These are phyloP conservation scores for Ogataea nakhonphanomensis DNA, from an alignment of 805 yeast genomes.

Conservation along the genomic window DNA sequence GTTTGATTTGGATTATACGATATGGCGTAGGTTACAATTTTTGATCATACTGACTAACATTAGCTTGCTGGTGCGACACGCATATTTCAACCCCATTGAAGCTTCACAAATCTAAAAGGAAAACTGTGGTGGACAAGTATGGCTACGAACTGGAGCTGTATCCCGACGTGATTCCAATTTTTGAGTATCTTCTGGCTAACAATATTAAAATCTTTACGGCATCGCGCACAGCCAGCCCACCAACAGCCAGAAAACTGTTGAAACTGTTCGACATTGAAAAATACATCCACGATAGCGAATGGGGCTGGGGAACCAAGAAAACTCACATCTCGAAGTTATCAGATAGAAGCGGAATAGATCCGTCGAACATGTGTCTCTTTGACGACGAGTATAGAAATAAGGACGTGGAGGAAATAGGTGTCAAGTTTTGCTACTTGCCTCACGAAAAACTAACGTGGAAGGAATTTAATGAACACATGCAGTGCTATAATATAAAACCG, in stretches of 20 bases:
- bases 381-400: conserved; percentile 79
- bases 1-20: conserved; percentile 71
- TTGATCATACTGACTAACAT: not conserved
- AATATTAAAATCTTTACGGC: conserved; percentile 62
- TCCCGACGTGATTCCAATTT: conserved; percentile 63
- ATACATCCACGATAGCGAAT: conserved; percentile 57
- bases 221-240: conserved; percentile 75
- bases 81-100: conserved; percentile 58
- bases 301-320: conserved; percentile 65
- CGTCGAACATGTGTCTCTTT: conserved; percentile 51
- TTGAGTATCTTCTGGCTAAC: conserved; percentile 47
- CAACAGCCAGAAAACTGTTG: conserved; percentile 66
- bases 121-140: conserved; percentile 45
- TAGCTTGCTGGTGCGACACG: conserved; percentile 71
- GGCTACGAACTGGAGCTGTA: conserved; percentile 59
- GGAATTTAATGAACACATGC: conserved; percentile 33
- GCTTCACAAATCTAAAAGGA: conserved; percentile 25
- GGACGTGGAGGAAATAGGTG: conserved; percentile 72
- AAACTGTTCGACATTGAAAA: conserved; percentile 47
- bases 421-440: conserved; percentile 61
- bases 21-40: conserved; percentile 57
- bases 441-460: conserved; percentile 55
- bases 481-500: not conserved
- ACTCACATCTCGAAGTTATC: conserved; percentile 53
- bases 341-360: conserved; percentile 43